phyloP scores from a whole-genome alignment of 2,329 filamentous ascomycete genomes.

The Xylaria sp. region DNA sequence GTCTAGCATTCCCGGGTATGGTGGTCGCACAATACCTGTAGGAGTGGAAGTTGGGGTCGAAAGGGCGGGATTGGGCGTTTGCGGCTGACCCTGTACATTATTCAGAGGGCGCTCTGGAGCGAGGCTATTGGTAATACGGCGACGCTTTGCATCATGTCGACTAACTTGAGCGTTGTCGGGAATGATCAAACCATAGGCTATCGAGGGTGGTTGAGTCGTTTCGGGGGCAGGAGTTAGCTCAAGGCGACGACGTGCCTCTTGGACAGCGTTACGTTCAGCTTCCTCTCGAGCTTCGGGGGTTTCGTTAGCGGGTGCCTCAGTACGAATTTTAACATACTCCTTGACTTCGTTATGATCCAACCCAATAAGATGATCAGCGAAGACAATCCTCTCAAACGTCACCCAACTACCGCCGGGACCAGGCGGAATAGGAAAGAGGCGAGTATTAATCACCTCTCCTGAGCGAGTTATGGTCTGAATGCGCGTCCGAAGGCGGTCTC shows the following conservation, averaged over 20 bases:
- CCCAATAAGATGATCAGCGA: slow-evolving; percentile 66
- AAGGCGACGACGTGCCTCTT: slow-evolving; percentile 60
- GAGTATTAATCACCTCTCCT: slow-evolving; percentile 59
- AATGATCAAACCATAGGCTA: slow-evolving; percentile 64
- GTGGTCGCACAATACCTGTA: slow-evolving; percentile 20
- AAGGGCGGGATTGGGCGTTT: slow-evolving; percentile 11
- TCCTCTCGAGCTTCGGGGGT: slow-evolving; percentile 55
- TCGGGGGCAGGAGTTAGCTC: slow-evolving; percentile 58
- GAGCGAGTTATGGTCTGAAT: slow-evolving; percentile 63
- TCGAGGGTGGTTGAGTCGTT: slow-evolving; percentile 55
- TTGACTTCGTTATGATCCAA: slow-evolving; percentile 69
- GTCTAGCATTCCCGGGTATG: slow-evolving; percentile 36
- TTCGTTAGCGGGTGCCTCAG: slow-evolving; percentile 50
- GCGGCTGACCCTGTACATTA: slow-evolving; percentile 16
- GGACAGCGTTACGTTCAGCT: slow-evolving; percentile 58
- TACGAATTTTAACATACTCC: slow-evolving; percentile 69
- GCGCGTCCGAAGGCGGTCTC: slow-evolving; percentile 69
- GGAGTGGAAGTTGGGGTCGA: slow-evolving; percentile 14
- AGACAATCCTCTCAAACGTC: slow-evolving; percentile 70
- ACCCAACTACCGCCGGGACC: slow-evolving; percentile 73
- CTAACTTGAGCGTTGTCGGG: slow-evolving; percentile 56
- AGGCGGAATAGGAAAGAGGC: slow-evolving; percentile 61
- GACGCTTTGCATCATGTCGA: slow-evolving; percentile 59
- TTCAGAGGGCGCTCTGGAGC: slow-evolving; percentile 47
- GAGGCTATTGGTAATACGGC: slow-evolving; percentile 56